Base-by-base conservation (phyloP, 768 basidiomycete species). In the Gautieria morchelliformis region DNA sequence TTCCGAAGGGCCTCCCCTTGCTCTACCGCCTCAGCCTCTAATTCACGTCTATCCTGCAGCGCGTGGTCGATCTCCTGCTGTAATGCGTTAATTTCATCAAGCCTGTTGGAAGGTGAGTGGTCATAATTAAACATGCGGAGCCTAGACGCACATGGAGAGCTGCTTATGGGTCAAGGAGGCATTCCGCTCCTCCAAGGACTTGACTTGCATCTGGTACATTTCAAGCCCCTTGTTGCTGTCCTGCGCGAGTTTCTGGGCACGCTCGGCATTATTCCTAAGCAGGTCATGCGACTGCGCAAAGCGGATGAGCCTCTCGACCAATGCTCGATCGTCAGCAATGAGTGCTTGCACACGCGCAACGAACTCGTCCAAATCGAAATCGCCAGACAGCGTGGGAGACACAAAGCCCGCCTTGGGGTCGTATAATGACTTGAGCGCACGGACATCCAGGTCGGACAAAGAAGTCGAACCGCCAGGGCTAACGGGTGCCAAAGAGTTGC, bases 241-340 rank as follows among this genome's bases (percentile, higher is more conserved):
- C 68, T 87, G 84, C 4, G 90, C 89, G 30, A 95, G 77, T 70
- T 91, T 92, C 75, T 93, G 88, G 20, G 91, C 93, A 50, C 91
- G 77, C 65, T 92, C 91, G 19, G 92, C 91, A 65, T 93, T 93
- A 72, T 85, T 88, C 78, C 93, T 95, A 60, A 95, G 77, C 61
- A 94, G 66, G 62, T 95, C 93, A 59, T 94, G 87, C 51, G 92
- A 89, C 69, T 90, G 85, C 2, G 89, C 93, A 63, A 92, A 88
- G 24, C 90, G 82, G 52, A 91, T 74, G 40, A 93, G 72, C 33
- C 93, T 79, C 69, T 92, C 88, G 60, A 93, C 90, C 59, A 97
- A 71, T 19, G 87, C 77, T 24, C 83, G 81, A 63, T 94, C 91
- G 68, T 96, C 95, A 35, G 79, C 75, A 53, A 96, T 76, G 57